A percentile compares a stretch with the other conserved stretches of the same genome.
Conservation (phyloP, 495 filamentous ascomycete genomes). For the Hyaloscypha finlandica region DNA sequence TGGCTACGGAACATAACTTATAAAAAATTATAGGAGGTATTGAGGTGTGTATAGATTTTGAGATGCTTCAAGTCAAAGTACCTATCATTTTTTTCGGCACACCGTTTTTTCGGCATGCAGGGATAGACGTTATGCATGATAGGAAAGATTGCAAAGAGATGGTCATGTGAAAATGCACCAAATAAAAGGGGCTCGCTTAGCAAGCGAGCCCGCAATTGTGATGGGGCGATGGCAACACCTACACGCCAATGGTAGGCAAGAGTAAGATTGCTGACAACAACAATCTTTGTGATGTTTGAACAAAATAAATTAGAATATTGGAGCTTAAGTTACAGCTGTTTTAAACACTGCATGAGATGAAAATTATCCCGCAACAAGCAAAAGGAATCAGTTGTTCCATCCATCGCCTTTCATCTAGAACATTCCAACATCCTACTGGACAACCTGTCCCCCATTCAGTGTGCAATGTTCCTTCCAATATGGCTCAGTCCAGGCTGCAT, state of each 20-base stretch:
- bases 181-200: no score
- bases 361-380: conserved; percentile 7
- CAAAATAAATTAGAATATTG: background rate
- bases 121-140: background rate
- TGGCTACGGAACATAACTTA: no score
- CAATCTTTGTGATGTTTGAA: background rate
- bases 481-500: conserved; percentile 2
- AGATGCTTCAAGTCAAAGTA: no score
- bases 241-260: no score
- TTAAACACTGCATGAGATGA: background rate
- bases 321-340: background rate
- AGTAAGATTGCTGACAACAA: no score
- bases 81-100: no score
- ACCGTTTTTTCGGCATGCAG: background rate
- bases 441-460: conserved; percentile 4
- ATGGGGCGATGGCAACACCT: no score
- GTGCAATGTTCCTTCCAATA: conserved; percentile 9
- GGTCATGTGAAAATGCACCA: no score
- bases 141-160: no score
- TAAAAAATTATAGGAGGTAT: no score
- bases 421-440: background rate
- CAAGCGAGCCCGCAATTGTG: no score
- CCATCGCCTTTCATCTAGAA: conserved; percentile 1
- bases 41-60: no score
- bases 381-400: background rate